These are phyloP conservation scores for Kodamaea ohmeri DNA, from an alignment of 1,139 yeast species.

Conservation along the genomic window DNA sequence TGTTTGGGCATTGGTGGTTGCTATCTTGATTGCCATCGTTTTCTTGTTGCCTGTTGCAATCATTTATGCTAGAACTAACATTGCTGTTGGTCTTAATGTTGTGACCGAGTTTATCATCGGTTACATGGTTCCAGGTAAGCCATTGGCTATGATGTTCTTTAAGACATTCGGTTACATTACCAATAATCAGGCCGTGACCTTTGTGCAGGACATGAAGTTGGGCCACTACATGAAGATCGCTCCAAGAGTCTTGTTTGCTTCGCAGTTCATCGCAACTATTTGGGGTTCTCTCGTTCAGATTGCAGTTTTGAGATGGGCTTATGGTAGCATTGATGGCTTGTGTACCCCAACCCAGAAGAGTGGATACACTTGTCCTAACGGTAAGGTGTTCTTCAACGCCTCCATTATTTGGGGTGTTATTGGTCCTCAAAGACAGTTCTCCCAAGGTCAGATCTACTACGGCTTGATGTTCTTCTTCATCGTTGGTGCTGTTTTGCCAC, in stretches of 20 bases:
- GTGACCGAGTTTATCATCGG: constrained; percentile 47
- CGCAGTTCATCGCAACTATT: constrained; percentile 46
- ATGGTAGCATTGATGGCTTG: constrained; percentile 43
- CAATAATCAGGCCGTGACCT: constrained; percentile 52
- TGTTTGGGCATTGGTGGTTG: constrained; percentile 37
- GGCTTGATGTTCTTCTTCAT: constrained; percentile 41
- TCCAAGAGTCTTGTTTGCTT: constrained; percentile 44
- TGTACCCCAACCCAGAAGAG: constrained; percentile 44
- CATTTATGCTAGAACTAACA: constrained; percentile 42
- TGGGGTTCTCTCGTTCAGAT: constrained; percentile 47
- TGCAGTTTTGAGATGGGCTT: constrained; percentile 46
- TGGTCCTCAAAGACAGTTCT: constrained; percentile 40
- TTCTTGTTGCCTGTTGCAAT: constrained; percentile 45
- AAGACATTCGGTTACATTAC: constrained; percentile 50
- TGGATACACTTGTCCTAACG: constrained; percentile 44
- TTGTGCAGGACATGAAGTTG: constrained; percentile 53
- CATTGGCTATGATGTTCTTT: constrained; percentile 48
- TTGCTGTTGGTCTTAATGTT: constrained; percentile 46
- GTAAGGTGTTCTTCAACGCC: constrained; percentile 45
- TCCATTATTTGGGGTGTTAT: constrained; percentile 50
- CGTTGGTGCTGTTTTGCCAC: constrained; percentile 37
- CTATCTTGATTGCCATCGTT: constrained; percentile 39
- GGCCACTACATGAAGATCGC: constrained; percentile 55
- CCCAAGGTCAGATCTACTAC: constrained; percentile 39
- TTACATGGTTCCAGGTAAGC: constrained; percentile 48